Conservation (phyloP, 441 rosid species). For the Corymbia citriodora region DNA sequence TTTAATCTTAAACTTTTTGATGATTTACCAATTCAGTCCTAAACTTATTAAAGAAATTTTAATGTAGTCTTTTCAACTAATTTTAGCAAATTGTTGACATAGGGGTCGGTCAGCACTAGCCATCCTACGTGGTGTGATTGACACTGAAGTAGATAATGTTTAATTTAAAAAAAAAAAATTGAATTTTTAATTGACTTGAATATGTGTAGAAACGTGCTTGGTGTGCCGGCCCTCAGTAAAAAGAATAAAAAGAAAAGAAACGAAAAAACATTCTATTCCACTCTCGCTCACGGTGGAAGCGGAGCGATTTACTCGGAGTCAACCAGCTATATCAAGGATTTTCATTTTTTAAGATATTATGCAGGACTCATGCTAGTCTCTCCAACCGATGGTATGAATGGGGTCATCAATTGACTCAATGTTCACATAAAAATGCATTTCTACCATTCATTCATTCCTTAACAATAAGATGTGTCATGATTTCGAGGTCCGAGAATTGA, state of each 20-base stretch:
- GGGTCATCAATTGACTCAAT: not conserved
- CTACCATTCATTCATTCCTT: not conserved
- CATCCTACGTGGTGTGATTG: fast-evolving
- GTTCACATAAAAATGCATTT: not conserved
- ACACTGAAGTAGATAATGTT: too few relatives aligned
- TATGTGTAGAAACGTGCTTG: not conserved
- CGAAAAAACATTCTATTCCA: not conserved
- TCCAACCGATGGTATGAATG: not conserved
- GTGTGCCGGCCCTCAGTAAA: fast-evolving
- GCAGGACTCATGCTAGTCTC: not conserved
- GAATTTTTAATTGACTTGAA: too few relatives aligned
- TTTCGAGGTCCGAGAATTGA: not conserved
- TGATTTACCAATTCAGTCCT: not conserved
- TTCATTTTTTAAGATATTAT: too few relatives aligned
- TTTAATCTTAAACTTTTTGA: too few relatives aligned
- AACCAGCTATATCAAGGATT: not conserved
- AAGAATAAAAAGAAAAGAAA: too few relatives aligned
- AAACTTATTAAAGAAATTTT: fast-evolving
- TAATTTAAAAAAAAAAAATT: too few relatives aligned
- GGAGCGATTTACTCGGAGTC: too few relatives aligned
- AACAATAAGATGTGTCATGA: not conserved
- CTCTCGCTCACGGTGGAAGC: not conserved
- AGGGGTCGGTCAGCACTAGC: fast-evolving
- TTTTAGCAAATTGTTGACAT: fast-evolving
- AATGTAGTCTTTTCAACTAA: fast-evolving